phyloP scores from a whole-genome alignment of 148 eudicot species.

The Rhododendron williamsianum region DNA sequence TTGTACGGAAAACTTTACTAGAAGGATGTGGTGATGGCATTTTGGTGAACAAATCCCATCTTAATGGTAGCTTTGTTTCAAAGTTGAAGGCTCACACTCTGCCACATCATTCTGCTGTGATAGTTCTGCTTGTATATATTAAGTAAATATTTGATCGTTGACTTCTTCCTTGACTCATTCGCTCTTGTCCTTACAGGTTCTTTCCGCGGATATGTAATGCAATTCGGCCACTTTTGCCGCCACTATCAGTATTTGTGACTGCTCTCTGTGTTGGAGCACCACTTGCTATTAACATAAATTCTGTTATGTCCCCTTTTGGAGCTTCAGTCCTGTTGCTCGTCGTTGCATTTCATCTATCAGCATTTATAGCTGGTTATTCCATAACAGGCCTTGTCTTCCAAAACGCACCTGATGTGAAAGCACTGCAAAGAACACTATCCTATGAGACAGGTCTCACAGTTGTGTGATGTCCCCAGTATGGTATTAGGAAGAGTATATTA shows the following conservation, averaged over 20 bases:
- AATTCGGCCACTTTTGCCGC: conserved; percentile 81
- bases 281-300: conserved; percentile 78
- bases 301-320: conserved; percentile 86
- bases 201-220: conserved; percentile 60
- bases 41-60: neutral
- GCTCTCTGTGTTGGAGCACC: conserved; percentile 97
- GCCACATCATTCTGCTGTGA: neutral
- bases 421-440: conserved; percentile 87
- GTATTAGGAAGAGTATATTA: neutral
- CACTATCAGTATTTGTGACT: conserved; percentile 81
- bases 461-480: neutral
- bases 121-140: neutral
- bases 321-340: conserved; percentile 63
- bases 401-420: conserved; percentile 62
- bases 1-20: neutral
- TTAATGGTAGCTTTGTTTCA: neutral
- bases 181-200: conserved; percentile 40
- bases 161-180: neutral
- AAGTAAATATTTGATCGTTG: neutral
- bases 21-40: neutral
- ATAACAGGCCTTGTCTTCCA: conserved; percentile 60
- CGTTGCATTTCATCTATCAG: conserved; percentile 67
- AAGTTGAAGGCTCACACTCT: neutral
- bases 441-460: conserved; percentile 69
- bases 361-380: conserved; percentile 67